Base-by-base conservation (phyloP, 768 basidiomycete genomes). In the Psilocybe cubensis region DNA sequence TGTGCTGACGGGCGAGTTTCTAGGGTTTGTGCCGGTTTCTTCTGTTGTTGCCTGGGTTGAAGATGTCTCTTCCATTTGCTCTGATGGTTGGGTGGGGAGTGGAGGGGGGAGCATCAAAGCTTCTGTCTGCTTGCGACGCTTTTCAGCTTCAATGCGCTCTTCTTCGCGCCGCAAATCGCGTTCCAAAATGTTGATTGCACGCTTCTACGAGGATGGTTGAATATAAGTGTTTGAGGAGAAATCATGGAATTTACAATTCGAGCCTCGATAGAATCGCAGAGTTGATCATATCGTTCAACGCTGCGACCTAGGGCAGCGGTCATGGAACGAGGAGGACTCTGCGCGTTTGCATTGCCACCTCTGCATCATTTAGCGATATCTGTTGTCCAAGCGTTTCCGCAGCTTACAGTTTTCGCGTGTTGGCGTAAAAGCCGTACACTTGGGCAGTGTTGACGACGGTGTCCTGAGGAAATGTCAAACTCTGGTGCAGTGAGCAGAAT, bases 181-280 rank as follows among this genome's bases (percentile, higher is more conserved):
- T 66, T 88, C 84, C 18, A 94, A 74, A 25, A 89, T 81, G 10
- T 85, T 78, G 41, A 93, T 87, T 9, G 91, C 86, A 56, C 83
- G 86, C 53, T 86, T 76, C 91, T 94, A n/a, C n/a, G n/a, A n/a
- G n/a, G n/a, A 24, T 18, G 21, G 44, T 44, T 18, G 27, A n/a
- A 31, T 54, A 43, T 52, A 52, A 21, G 29, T 41, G 23, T 35
- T 12, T 8, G n/a, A 12, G 56, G n/a, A 18, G 21, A 11, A 35
- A 40, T 41, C 20, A 43, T 48, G 40, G 35, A 24, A 23, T 28
- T 70, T 69, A 85, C 91, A 61, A 94, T 63, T 51, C 85, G 83
- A 38, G 84, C 80, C 68, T 93, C 92, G 48, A 94, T 83, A 1
- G 85, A 76, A 66, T 94, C 92, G 64, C 89, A 91, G 4, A 92